phyloP scores from a whole-genome alignment of 2,329 filamentous ascomycete genomes.

The Xylaria sp. region DNA sequence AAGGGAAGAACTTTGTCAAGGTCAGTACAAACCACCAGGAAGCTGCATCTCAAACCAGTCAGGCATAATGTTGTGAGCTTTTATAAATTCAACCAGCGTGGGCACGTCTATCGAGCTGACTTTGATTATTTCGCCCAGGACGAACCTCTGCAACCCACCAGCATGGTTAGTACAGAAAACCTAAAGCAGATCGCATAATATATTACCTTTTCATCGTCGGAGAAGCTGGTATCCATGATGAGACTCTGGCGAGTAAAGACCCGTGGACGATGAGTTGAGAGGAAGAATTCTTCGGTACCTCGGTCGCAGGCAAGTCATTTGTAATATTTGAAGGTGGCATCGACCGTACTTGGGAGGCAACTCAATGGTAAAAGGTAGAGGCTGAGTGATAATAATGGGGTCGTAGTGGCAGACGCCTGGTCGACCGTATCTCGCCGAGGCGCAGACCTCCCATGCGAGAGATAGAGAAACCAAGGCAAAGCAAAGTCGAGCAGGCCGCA shows the following conservation, averaged over 20 bases:
- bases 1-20: constrained; percentile 32
- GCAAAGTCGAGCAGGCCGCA: constrained; percentile 41
- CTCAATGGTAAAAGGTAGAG: constrained; percentile 38
- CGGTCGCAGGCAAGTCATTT: constrained; percentile 51
- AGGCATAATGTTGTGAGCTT: constrained; percentile 53
- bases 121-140: constrained; percentile 69
- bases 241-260: constrained; percentile 40
- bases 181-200: constrained; percentile 35
- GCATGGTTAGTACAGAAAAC: constrained; percentile 40
- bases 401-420: constrained; percentile 33
- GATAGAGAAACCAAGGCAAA: constrained; percentile 6
- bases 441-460: constrained; percentile 38
- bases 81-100: constrained; percentile 61
- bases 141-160: constrained; percentile 60
- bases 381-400: constrained; percentile 41
- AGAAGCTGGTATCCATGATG: constrained; percentile 60
- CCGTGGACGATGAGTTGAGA: constrained; percentile 43
- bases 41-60: constrained; percentile 62
- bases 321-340: constrained; percentile 41
- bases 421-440: constrained; percentile 35
- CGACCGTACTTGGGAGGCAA: constrained; percentile 40
- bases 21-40: constrained; percentile 55
- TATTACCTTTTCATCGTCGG: constrained; percentile 66
- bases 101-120: constrained; percentile 62
- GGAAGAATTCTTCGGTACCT: constrained; percentile 45